Conservation (phyloP, 2,329 filamentous ascomycete species). For the Cryphonectria radicalis region DNA sequence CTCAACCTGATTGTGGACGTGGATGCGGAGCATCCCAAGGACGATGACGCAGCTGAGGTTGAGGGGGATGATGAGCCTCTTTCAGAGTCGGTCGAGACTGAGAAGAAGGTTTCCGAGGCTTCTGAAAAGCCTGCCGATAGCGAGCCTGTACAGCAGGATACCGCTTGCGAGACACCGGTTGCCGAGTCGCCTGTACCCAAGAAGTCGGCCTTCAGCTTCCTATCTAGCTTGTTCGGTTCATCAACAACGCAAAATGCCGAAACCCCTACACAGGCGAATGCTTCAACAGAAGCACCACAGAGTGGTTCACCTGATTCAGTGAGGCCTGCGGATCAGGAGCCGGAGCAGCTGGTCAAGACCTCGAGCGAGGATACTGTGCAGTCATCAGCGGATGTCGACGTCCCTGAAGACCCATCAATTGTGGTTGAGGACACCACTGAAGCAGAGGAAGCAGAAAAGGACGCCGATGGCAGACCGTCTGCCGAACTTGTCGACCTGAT, state of each 20-base stretch:
- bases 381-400: background rate
- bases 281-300: background rate
- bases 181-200: conserved; percentile 4
- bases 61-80: background rate
- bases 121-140: background rate
- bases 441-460: conserved; percentile 22
- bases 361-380: background rate
- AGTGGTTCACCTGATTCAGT: background rate
- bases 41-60: conserved; percentile 33
- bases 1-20: conserved; percentile 49
- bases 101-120: background rate
- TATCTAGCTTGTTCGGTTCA: conserved; percentile 24
- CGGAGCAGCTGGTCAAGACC: background rate
- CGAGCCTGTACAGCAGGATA: background rate
- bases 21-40: conserved; percentile 22
- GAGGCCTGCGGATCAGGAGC: background rate
- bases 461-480: conserved; percentile 22
- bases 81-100: conserved; percentile 22
- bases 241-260: background rate
- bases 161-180: background rate
- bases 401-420: background rate
- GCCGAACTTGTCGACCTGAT: conserved; percentile 53
- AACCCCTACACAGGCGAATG: conserved; percentile 3
- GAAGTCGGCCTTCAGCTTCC: conserved; percentile 18
- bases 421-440: background rate